Percentiles rank a stretch among this genome's conserved stretches.
phyloP scores from a whole-genome alignment of 2,329 filamentous ascomycete genomes.

The Clonostachys solani region DNA sequence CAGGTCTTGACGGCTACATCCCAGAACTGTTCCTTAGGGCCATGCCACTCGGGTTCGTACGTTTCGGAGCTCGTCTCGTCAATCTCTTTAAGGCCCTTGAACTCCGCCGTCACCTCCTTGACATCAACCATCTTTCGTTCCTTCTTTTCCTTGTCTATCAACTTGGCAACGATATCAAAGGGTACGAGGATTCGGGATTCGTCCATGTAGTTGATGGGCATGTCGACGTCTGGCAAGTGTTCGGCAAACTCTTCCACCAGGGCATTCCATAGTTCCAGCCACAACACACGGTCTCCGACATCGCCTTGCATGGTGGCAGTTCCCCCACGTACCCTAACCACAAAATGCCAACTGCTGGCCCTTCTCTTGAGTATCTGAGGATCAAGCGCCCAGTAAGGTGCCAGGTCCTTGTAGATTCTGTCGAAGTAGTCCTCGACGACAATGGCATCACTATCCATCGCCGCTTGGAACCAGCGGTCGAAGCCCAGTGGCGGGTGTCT shows the following conservation, averaged over 20 bases:
- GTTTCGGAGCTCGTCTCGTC: slow-evolving; percentile 24
- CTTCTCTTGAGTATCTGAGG: slow-evolving; percentile 28
- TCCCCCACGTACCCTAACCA: slow-evolving; percentile 43
- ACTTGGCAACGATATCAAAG: slow-evolving; percentile 48
- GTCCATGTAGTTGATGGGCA: slow-evolving; percentile 62
- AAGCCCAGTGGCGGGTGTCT: slow-evolving; percentile 63
- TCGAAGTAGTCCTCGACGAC: slow-evolving; percentile 62
- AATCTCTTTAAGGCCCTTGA: slow-evolving; percentile 31
- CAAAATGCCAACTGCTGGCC: slow-evolving; percentile 36
- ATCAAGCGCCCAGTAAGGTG: slow-evolving; percentile 56
- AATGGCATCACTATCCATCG: slow-evolving; percentile 44
- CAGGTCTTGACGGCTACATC: slow-evolving; percentile 52
- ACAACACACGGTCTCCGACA: slow-evolving; percentile 31
- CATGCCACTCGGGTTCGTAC: slow-evolving; percentile 43
- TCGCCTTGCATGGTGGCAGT: slow-evolving; percentile 32
- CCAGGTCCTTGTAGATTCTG: slow-evolving; percentile 58
- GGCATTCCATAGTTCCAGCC: slow-evolving; percentile 41
- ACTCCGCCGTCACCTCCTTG: slow-evolving; percentile 35
- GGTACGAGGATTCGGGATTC: slow-evolving; percentile 59
- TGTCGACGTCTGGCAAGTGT: slow-evolving; percentile 59
- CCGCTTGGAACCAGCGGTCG: slow-evolving; percentile 53
- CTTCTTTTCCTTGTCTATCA: slow-evolving; percentile 41
- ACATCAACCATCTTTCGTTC: slow-evolving; percentile 35
- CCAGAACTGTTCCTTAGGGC: slow-evolving; percentile 48
- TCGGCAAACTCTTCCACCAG: slow-evolving; percentile 47